Base-by-base conservation (phyloP, 2,329 filamentous ascomycete genomes). In the Clarireedia monteithiana region DNA sequence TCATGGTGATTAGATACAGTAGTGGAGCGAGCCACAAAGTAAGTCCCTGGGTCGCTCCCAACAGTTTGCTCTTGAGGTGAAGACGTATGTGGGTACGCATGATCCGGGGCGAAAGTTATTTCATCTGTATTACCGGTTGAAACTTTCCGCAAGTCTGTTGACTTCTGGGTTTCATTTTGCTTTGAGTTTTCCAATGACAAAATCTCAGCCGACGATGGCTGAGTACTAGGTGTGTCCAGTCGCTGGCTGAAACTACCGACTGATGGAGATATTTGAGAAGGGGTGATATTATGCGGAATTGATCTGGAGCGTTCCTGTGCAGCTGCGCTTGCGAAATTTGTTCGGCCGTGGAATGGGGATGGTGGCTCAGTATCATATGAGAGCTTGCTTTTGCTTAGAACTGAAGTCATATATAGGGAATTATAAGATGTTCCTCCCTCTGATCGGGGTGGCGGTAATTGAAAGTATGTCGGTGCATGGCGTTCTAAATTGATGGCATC, bases 401-500 rank as follows among this genome's bases (percentile, higher is more conserved):
- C 40, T 20, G 55, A 48, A 40, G 44, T 50, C 40, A 51, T 47
- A 47, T 62, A 64, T 14, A 55, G 55, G 30, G 61, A 48, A 53
- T 60, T 54, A 47, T 60, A 58, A 27, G 59, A 40, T 20, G 60
- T 58, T 9, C 59, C 59, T 9, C 56, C 59, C 14, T 68, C 65
- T 1, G 51, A n/a, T 58, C 69, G 71, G 12, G 69, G 68, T 6
- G 69, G 64, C 6, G 49, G 46, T 17, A 72, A 55, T 51, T 70
- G 69, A 54, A 73, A 73, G 42, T 69, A 66, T 2, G 64, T 67
- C 6, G 69, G 66, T 9, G 71, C 54, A 58, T 74, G 72, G 36
- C 71, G 59, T 59, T 73, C 71, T 6, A 72, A 66, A 50, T 70
- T 70, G 47, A 73, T 67, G 1, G 71, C 68, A 53, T 73, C 70